Evolutionary conservation across 331 rosid species (phyloP), one percentile per base, ranked within the genome.

Genomic region (Quercus lobata): DNA sequence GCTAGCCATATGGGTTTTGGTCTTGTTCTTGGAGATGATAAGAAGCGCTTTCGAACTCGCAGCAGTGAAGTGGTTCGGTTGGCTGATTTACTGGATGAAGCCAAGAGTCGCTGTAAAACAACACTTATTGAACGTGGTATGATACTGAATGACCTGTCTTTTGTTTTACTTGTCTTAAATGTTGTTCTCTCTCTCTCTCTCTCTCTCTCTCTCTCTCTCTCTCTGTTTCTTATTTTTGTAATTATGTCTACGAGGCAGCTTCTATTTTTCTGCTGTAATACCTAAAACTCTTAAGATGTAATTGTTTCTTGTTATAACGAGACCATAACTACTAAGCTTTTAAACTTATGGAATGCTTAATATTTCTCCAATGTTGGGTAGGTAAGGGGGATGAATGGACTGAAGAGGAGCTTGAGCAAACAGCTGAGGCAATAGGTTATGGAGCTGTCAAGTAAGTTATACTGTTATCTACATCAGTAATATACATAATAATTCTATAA

Each of bases 1-100:
- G 80, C 88, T 79, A 91, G 86, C 76, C 99, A 93, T 88, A 93
- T 93, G 29, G 98, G 94, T 73, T 95, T 95, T 82, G 99, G 98
- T 87, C 97, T 95, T 77, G 99, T 91, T 89, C 96, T 91, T 57
- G 99, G 99, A 44, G 97, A 93, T 69, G 99, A 95, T 83, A 96
- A 98, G 34, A 93, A 90, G 78, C 93, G 97, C 44, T 95, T 95
- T 80, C 91, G 93, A 19, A 95, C 90, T 77, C 89, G 99, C 7
- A 88, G 87, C 82, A 87, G 89, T 69, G 98, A 96, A 84, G 93
- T 91, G 63, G 97, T 95, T 81, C 86, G 96, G 62, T 85, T 95
- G 83, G 92, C 93, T 81, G 99, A 95, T 84, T 88, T 95, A 80
- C 99, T 95, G 53, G 98, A 95, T 73, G 99, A 95, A 87, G 98